A percentile compares a stretch with the other conserved stretches of the same genome.
phyloP scores from a whole-genome alignment of 2,329 filamentous ascomycete species.

The Hypoxylon sp. region DNA sequence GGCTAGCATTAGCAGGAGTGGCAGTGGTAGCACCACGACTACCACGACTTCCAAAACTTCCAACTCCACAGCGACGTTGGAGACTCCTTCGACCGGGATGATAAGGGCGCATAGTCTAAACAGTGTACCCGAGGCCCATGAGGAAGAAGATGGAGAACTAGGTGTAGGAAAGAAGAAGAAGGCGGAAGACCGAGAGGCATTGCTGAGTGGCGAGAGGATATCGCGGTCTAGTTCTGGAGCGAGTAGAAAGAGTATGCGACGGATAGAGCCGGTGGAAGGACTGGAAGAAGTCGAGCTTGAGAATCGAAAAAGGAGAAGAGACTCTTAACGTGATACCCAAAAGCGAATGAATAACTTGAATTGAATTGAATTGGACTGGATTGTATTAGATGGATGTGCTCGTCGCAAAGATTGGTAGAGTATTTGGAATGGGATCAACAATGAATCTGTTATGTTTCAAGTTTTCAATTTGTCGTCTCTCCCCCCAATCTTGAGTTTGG shows the following conservation, averaged over 20 bases:
- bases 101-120: conserved; percentile 50
- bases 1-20: conserved; percentile 42
- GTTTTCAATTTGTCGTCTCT: background rate
- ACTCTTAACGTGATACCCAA: conserved; percentile 40
- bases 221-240: conserved; percentile 38
- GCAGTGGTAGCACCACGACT: conserved; percentile 25
- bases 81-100: conserved; percentile 24
- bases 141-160: conserved; percentile 46
- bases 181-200: conserved; percentile 24
- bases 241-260: conserved; percentile 20
- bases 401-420: background rate
- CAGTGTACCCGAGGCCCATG: conserved; percentile 52
- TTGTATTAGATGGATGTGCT: background rate
- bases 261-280: conserved; percentile 44
- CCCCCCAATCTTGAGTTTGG: too few relatives aligned
- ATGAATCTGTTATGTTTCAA: background rate
- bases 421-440: background rate
- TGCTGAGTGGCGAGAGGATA: conserved; percentile 21
- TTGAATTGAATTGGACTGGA: background rate
- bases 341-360: conserved; percentile 11
- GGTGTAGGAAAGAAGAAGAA: conserved; percentile 3
- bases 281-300: conserved; percentile 49
- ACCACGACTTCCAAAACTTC: conserved; percentile 4
- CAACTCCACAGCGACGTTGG: conserved; percentile 35
- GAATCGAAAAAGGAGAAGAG: conserved; percentile 35